A percentile compares a stretch with the other conserved stretches of the same genome.
These are phyloP conservation scores for Prunus armeniaca DNA, from an alignment of 306 rosid species.

Conservation along the genomic window DNA sequence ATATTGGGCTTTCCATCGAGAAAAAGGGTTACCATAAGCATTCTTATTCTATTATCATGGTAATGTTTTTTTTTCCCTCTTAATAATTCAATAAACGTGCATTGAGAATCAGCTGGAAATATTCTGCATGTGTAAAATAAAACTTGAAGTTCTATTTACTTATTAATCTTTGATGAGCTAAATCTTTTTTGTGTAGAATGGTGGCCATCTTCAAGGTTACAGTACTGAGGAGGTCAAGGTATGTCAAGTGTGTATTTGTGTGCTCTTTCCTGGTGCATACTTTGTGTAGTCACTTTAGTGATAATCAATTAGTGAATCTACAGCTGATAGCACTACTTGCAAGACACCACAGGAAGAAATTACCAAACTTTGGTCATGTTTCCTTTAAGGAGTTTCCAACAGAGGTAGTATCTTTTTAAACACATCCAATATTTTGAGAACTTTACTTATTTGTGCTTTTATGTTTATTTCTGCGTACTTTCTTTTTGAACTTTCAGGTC, in stretches of 20 bases:
- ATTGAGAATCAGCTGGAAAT: not conserved
- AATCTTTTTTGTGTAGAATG: slow-evolving; percentile 20
- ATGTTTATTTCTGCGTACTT: not conserved
- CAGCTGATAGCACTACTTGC: slow-evolving; percentile 41
- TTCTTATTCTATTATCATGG: slow-evolving; percentile 30
- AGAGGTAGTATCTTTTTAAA: slow-evolving; percentile 23
- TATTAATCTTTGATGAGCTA: not conserved
- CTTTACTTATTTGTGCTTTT: not conserved
- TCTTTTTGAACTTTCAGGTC: slow-evolving; percentile 7
- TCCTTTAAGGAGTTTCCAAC: slow-evolving; percentile 17
- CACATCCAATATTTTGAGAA: not conserved
- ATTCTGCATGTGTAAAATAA: not conserved
- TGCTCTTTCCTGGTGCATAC: slow-evolving; percentile 7
- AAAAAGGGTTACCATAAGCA: slow-evolving; percentile 42
- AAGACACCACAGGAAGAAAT: slow-evolving; percentile 35
- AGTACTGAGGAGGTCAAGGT: slow-evolving; percentile 38
- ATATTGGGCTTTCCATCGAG: slow-evolving; percentile 29
- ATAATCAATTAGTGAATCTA: not conserved
- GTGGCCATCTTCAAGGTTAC: slow-evolving; percentile 28
- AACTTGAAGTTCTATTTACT: not conserved
- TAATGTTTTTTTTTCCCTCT: not conserved
- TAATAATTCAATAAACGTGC: not conserved
- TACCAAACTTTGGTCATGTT: slow-evolving; percentile 30
- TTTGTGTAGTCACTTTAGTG: not conserved
- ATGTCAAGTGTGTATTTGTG: slow-evolving; percentile 1